Conservation (phyloP, 2,329 filamentous ascomycete genomes). For the Claviceps purpurea region DNA sequence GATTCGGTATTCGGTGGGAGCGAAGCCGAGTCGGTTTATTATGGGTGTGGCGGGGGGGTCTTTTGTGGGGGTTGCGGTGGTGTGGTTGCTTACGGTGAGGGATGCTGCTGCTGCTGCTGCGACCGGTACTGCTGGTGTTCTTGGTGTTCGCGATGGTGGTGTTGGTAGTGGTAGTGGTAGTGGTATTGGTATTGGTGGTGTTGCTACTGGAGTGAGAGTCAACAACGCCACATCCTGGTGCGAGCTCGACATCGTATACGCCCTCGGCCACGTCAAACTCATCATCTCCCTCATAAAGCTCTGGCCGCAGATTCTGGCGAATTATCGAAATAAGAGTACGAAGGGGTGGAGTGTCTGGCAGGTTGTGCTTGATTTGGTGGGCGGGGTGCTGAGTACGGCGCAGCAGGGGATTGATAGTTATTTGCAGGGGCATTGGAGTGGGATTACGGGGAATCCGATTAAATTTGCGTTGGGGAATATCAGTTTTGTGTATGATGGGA, state of each 20-base stretch:
- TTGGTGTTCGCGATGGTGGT: too few species aligned
- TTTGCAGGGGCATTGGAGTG: conserved; percentile 75
- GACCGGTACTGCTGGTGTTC: too few species aligned
- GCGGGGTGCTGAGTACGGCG: conserved; percentile 66
- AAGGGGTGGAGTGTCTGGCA: conserved; percentile 76
- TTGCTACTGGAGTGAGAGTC: too few species aligned
- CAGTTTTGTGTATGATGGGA: conserved; percentile 69
- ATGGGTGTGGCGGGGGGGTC: conserved; percentile 58
- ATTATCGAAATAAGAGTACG: conserved; percentile 76
- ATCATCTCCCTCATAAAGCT: conserved; percentile 86
- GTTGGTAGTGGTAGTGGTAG: too few species aligned
- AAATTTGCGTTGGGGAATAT: conserved; percentile 82
- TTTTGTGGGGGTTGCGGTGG: conserved; percentile 41
- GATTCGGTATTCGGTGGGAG: conserved; percentile 48
- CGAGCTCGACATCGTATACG: conserved; percentile 50
- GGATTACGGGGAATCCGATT: conserved; percentile 79
- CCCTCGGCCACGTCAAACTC: conserved; percentile 79
- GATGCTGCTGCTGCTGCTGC: too few species aligned
- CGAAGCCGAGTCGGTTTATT: conserved; percentile 46
- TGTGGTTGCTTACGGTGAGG: neutral
- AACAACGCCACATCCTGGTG: conserved; percentile 29
- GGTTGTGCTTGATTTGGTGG: conserved; percentile 71
- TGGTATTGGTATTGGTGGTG: too few species aligned
- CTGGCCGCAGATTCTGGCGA: conserved; percentile 70
- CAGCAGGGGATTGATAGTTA: conserved; percentile 81